A percentile compares a stretch with the other conserved stretches of the same genome.
These are phyloP conservation scores for Potentilla sterilis DNA, from an alignment of 306 rosid species.

Conservation along the genomic window DNA sequence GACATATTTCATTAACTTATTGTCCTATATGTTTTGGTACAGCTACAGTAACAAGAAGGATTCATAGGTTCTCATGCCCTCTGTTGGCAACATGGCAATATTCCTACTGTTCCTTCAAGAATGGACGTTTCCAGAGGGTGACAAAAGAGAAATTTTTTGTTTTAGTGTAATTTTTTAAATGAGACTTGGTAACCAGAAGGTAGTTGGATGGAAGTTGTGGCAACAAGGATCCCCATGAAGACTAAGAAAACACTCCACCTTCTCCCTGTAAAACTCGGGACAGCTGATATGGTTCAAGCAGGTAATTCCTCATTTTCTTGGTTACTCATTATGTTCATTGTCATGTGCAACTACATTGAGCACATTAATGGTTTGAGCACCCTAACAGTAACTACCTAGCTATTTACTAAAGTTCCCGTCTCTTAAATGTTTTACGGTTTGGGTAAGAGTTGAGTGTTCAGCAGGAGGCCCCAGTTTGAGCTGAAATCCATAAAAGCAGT, in stretches of 20 bases:
- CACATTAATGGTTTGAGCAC: background rate
- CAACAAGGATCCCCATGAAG: background rate
- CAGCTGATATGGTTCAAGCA: conserved; percentile 3
- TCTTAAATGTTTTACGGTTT: too few species aligned
- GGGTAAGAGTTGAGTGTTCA: too few species aligned
- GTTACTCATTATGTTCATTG: background rate
- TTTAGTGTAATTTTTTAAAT: background rate
- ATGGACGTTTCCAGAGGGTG: background rate
- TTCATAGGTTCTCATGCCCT: background rate
- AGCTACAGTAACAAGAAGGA: background rate
- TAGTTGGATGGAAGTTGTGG: background rate
- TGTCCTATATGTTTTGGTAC: background rate
- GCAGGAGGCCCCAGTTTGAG: too few species aligned
- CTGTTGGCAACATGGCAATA: background rate
- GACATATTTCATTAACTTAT: background rate
- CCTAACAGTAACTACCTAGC: background rate
- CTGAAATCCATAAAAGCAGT: too few species aligned
- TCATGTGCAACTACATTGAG: too few species aligned
- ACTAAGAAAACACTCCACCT: background rate
- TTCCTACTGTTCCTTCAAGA: background rate
- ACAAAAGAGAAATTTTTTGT: background rate
- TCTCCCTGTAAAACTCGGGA: background rate
- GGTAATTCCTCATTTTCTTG: background rate
- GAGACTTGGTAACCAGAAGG: background rate
- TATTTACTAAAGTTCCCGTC: background rate